Base-by-base conservation (phyloP, 1,139 yeast species). In the Scheffersomyces quercinus region DNA sequence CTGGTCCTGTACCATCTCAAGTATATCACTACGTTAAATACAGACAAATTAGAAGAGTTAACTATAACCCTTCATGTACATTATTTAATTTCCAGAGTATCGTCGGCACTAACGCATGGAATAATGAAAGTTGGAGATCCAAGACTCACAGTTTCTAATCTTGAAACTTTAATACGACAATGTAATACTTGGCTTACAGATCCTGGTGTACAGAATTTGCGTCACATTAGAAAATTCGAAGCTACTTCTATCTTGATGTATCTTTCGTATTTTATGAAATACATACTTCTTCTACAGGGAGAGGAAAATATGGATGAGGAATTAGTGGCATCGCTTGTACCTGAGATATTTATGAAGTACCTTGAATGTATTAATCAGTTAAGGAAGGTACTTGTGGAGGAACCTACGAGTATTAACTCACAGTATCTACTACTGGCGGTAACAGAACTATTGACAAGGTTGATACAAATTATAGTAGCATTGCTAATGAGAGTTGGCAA, bases 401-500 rank as follows among this genome's bases (percentile, higher is more conserved):
- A 31, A 12, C 28, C n/a, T 36, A 13, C 20, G 11, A 13, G 29
- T 12, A 10, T 29, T 12, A 52, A 52, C 33, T 50, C 59, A 3
- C 67, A 59, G 32, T 70, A 68, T 43, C 48, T 67, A 5, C 48
- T 62, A 29, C 58, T 57, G 44, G 59, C 67, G 0, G 51, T 66
- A 1, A 60, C 68, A 1, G 78, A 72, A 43, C 42, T 62, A 2
- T 54, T 71, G 43, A 64, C 69, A 2, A 49, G 73, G 8, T 41
- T 62, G 10, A 56, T 70, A 7, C 78, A 73, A 41, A 59, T 71
- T 35, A 50, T 70, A 2, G 62, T 70, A n/a, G 75, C 74, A 1
- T 52, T 70, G 5, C 50, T 71, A 34, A 49, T 69, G 11, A 53
- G 77, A 40, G 58, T 68, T 16, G 53, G 55, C 29, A 49, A 53